These are phyloP conservation scores for Serendipita sp. DNA, from an alignment of 1,284 basidiomycete species.

Conservation along the genomic window DNA sequence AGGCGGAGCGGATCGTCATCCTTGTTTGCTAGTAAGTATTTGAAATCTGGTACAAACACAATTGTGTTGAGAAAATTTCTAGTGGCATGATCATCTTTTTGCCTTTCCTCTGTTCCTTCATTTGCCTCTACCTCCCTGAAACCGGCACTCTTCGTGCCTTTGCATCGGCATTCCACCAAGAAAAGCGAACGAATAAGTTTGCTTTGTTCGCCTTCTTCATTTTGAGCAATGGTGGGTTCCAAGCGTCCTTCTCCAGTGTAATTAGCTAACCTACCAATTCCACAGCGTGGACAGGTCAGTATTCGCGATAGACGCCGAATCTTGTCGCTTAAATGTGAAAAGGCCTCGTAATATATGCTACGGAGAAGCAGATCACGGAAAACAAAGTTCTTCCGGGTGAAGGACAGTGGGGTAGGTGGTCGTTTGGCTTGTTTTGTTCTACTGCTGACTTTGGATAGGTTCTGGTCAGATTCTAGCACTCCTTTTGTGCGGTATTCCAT, in stretches of 20 bases:
- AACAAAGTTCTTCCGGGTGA: neutral
- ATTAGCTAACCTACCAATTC: no score
- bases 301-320: neutral
- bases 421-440: neutral
- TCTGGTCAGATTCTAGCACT: neutral
- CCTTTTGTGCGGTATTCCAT: neutral
- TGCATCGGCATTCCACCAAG: neutral
- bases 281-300: no score
- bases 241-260: no score
- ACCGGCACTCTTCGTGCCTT: slow-evolving; percentile 3
- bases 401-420: neutral
- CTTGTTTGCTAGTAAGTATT: neutral
- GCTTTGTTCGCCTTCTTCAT: neutral
- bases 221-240: neutral
- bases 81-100: slow-evolving; percentile 3
- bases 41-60: neutral
- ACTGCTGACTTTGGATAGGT: neutral
- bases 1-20: neutral
- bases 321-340: neutral
- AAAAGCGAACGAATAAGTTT: slow-evolving; percentile 2
- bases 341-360: neutral
- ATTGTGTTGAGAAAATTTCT: neutral
- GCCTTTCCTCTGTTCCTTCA: slow-evolving; percentile 1
- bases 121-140: slow-evolving; percentile 1
- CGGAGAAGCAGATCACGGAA: neutral